A percentile compares a stretch with the other conserved stretches of the same genome.
phyloP scores from a whole-genome alignment of 1,284 basidiomycete genomes.

The Irpex sp. region DNA sequence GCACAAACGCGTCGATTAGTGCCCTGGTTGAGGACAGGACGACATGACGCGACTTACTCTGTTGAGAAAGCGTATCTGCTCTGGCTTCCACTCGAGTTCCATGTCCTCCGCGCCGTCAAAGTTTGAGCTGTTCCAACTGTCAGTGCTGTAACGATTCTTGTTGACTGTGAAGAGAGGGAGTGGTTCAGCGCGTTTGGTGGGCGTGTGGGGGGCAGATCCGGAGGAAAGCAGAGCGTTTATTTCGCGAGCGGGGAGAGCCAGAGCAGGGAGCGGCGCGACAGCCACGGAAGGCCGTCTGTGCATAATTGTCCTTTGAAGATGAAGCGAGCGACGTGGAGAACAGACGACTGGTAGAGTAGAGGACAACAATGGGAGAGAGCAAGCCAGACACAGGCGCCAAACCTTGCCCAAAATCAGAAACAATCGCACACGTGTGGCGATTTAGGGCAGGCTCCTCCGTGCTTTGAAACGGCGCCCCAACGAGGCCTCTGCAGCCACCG shows the following conservation, averaged over 20 bases:
- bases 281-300: constrained; percentile 39
- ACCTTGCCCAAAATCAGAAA: constrained; percentile 25
- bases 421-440: constrained; percentile 30
- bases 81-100: constrained; percentile 78
- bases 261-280: constrained; percentile 42
- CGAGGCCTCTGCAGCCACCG: constrained; percentile 3
- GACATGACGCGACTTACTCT: constrained; percentile 55
- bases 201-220: constrained; percentile 42
- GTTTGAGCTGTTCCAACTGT: constrained; percentile 86
- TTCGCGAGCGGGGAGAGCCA: constrained; percentile 39
- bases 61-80: constrained; percentile 71
- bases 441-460: constrained; percentile 39
- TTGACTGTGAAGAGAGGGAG: constrained; percentile 50
- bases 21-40: not conserved
- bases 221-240: constrained; percentile 38
- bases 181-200: constrained; percentile 44
- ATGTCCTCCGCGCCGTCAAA: constrained; percentile 65
- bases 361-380: constrained; percentile 34
- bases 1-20: constrained; percentile 10
- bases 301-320: constrained; percentile 38
- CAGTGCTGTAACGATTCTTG: constrained; percentile 75
- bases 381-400: constrained; percentile 24
- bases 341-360: constrained; percentile 34
- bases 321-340: constrained; percentile 35
- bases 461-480: constrained; percentile 2